phyloP scores from a whole-genome alignment of 2,329 filamentous ascomycete species.

The Aurifilum marmelostoma region DNA sequence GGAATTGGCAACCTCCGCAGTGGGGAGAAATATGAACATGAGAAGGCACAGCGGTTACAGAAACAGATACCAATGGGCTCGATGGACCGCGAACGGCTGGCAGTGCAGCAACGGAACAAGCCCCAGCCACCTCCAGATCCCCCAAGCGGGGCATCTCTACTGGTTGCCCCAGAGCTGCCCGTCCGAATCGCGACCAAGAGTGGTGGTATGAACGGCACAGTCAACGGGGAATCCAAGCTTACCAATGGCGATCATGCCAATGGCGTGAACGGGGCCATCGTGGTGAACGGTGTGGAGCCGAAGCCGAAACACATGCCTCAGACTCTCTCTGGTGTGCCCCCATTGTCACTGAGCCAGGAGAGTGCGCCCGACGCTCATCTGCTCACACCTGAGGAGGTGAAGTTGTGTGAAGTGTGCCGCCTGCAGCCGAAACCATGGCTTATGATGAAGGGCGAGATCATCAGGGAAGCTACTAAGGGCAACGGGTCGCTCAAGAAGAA shows the following conservation, averaged over 20 bases:
- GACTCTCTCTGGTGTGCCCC: slow-evolving; percentile 63
- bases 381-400: slow-evolving; percentile 79
- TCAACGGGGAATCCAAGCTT: slow-evolving; percentile 56
- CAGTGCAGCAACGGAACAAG: slow-evolving; percentile 70
- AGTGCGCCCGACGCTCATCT: slow-evolving; percentile 83
- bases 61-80: slow-evolving; percentile 73
- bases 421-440: slow-evolving; percentile 94
- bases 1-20: slow-evolving; percentile 82
- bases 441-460: slow-evolving; percentile 89
- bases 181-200: slow-evolving; percentile 53
- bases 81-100: slow-evolving; percentile 80
- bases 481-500: slow-evolving; percentile 93
- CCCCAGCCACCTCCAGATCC: slow-evolving; percentile 70
- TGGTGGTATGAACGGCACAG: slow-evolving; percentile 35
- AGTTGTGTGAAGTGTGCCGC: slow-evolving; percentile 82
- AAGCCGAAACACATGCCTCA: slow-evolving; percentile 58
- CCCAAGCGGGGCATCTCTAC: slow-evolving; percentile 72
- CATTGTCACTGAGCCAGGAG: slow-evolving; percentile 72
- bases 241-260: slow-evolving; percentile 49
- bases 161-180: slow-evolving; percentile 80
- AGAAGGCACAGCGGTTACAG: slow-evolving; percentile 78
- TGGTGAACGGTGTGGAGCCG: slow-evolving; percentile 46
- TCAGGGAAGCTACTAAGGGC: slow-evolving; percentile 87
- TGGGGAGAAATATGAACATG: slow-evolving; percentile 90
- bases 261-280: slow-evolving; percentile 48